Percentiles rank a stretch among this genome's conserved stretches.
Conservation (phyloP, 2,329 filamentous ascomycete genomes). For the Teratosphaeria pseudoeucalypti region DNA sequence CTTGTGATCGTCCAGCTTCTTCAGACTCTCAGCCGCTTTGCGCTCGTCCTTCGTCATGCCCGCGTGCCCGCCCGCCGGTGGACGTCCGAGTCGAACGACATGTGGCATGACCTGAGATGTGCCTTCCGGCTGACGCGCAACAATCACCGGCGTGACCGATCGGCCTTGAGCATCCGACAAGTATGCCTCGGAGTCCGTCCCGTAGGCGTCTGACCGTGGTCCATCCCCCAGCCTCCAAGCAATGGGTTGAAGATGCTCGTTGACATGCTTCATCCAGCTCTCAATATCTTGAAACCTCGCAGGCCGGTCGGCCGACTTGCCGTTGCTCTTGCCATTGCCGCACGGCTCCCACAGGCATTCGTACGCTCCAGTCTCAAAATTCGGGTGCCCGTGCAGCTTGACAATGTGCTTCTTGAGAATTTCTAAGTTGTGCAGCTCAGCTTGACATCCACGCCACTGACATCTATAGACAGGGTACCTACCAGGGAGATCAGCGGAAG, state of each 20-base stretch:
- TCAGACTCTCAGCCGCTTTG: conserved; percentile 33
- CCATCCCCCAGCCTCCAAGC: conserved; percentile 53
- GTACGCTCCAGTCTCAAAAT: conserved; percentile 23
- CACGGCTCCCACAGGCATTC: conserved; percentile 40
- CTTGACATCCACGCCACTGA: conserved; percentile 46
- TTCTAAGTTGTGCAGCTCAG: conserved; percentile 52
- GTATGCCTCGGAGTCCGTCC: conserved; percentile 33
- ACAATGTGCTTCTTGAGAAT: conserved; percentile 49
- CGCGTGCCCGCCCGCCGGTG: neutral
- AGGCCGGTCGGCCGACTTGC: conserved; percentile 3
- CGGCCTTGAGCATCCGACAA: conserved; percentile 38
- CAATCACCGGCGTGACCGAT: conserved; percentile 35
- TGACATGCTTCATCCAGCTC: conserved; percentile 42
- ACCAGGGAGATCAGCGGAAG: neutral
- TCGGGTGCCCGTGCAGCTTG: conserved; percentile 42
- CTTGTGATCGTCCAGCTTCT: conserved; percentile 42
- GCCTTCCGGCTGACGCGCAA: conserved; percentile 1
- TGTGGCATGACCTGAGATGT: conserved; percentile 3
- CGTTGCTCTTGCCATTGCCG: conserved; percentile 17
- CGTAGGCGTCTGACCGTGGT: conserved; percentile 32
- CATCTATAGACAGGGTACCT: conserved; percentile 45
- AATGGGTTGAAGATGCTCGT: conserved; percentile 41
- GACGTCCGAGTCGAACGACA: conserved; percentile 1
- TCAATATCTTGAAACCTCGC: conserved; percentile 28
- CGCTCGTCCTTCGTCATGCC: conserved; percentile 29